phyloP scores from a whole-genome alignment of 2,329 filamentous ascomycete species.

The Claviceps humidiphila region DNA sequence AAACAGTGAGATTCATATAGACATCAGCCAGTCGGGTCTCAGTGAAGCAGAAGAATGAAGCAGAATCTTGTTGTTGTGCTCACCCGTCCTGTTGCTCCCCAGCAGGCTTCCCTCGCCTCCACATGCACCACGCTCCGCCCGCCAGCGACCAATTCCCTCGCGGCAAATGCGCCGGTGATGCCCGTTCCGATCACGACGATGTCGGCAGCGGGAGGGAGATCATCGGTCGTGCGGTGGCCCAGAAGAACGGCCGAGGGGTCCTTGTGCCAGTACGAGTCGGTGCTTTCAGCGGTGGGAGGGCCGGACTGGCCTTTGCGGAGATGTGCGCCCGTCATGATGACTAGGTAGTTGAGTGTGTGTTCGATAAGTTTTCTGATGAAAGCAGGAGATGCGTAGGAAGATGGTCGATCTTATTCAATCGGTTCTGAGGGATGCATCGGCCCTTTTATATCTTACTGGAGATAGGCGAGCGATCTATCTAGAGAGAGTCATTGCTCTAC shows the following conservation, averaged over 20 bases:
- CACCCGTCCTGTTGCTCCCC: slow-evolving; percentile 70
- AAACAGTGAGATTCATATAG: neutral
- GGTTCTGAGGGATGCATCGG: no score
- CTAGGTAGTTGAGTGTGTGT: neutral
- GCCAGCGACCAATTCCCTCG: slow-evolving; percentile 43
- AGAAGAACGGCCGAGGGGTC: slow-evolving; percentile 50
- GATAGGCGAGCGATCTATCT: no score
- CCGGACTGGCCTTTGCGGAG: slow-evolving; percentile 28
- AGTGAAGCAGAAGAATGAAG: no score
- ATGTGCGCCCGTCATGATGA: slow-evolving; percentile 18
- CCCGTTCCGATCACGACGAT: slow-evolving; percentile 63
- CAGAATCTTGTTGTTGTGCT: slow-evolving; percentile 18
- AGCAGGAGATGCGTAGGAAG: neutral
- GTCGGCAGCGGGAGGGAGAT: slow-evolving; percentile 50
- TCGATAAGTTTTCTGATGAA: neutral
- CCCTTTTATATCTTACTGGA: no score
- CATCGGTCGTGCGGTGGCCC: slow-evolving; percentile 52
- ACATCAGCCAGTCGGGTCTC: no score
- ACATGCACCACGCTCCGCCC: slow-evolving; percentile 52
- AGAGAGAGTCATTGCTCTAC: no score
- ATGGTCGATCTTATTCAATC: no score
- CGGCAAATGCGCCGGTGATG: slow-evolving; percentile 62
- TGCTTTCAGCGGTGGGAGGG: slow-evolving; percentile 48
- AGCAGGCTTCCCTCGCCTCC: slow-evolving; percentile 68
- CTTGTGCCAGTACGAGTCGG: slow-evolving; percentile 60